Percentiles rank a stretch among this genome's conserved stretches.
phyloP scores from a whole-genome alignment of 169 alveolate genomes.

The Perkinsus marinus region DNA sequence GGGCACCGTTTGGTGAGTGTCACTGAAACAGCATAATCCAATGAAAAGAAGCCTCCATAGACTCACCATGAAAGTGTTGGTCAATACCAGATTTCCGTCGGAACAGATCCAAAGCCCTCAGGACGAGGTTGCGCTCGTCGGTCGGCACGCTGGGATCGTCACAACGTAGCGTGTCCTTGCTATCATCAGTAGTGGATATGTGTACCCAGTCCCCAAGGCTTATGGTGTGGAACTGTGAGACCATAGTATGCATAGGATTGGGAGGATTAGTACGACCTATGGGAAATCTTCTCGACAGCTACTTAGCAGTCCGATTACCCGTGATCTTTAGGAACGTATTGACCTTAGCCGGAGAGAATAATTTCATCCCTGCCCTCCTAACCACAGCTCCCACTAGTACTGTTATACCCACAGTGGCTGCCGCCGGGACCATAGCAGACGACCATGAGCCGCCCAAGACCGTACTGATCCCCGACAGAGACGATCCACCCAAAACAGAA shows the following conservation, averaged over 20 bases:
- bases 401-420: background rate
- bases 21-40: background rate
- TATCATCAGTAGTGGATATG: background rate
- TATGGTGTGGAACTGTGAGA: slow-evolving; percentile 9
- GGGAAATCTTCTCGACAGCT: background rate
- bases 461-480: too few species aligned
- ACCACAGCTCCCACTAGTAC: background rate
- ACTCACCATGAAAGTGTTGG: background rate
- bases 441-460: background rate
- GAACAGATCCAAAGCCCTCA: slow-evolving; percentile 4
- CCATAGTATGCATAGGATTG: background rate
- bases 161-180: background rate
- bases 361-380: background rate
- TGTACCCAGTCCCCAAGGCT: slow-evolving; percentile 5
- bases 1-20: background rate
- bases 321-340: slow-evolving; percentile 4
- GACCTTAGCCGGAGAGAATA: slow-evolving; percentile 15
- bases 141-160: slow-evolving; percentile 5
- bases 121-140: slow-evolving; percentile 6
- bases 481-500: too few species aligned
- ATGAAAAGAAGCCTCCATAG: background rate
- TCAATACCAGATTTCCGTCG: background rate
- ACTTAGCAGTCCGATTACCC: too few species aligned
- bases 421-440: background rate
- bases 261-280: background rate